A percentile compares a stretch with the other conserved stretches of the same genome.
phyloP scores from a whole-genome alignment of 2,329 filamentous ascomycete species.

The Chaetomium globosum region DNA sequence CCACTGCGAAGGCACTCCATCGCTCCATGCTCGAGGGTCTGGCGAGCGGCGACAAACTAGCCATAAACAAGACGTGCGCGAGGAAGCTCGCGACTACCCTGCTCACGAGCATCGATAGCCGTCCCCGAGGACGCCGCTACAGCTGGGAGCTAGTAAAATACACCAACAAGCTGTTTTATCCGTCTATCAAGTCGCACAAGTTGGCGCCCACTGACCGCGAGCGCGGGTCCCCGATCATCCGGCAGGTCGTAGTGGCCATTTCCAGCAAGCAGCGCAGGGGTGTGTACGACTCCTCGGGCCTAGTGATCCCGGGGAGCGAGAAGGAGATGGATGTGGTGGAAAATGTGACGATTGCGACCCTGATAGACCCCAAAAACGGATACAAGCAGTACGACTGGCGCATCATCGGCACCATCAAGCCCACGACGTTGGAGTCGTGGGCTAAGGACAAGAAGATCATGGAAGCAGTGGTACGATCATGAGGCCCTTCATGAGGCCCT shows the following conservation, averaged over 20 bases:
- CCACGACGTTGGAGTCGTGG: slow-evolving; percentile 53
- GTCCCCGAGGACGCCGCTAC: slow-evolving; percentile 50
- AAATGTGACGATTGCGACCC: slow-evolving; percentile 63
- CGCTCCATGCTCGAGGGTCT: slow-evolving; percentile 63
- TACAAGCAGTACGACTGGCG: slow-evolving; percentile 59
- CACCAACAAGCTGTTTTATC: slow-evolving; percentile 46
- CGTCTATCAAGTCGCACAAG: slow-evolving; percentile 59
- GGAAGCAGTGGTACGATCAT: slow-evolving; percentile 35
- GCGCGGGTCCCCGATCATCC: slow-evolving; percentile 46
- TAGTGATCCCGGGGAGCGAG: slow-evolving; percentile 50
- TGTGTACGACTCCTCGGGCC: slow-evolving; percentile 43
- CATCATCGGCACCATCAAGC: slow-evolving; percentile 65
- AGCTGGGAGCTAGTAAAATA: slow-evolving; percentile 60
- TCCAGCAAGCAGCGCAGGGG: slow-evolving; percentile 58
- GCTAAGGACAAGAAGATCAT: slow-evolving; percentile 44
- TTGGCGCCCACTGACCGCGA: slow-evolving; percentile 51
- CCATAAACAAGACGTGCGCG: slow-evolving; percentile 58
- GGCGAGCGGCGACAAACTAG: slow-evolving; percentile 57
- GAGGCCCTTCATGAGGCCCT: too few relatives aligned
- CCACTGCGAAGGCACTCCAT: slow-evolving; percentile 63
- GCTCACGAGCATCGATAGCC: slow-evolving; percentile 54
- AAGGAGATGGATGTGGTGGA: slow-evolving; percentile 61
- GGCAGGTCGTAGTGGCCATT: slow-evolving; percentile 65
- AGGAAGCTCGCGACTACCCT: slow-evolving; percentile 56
- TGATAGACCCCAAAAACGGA: slow-evolving; percentile 48